Evolutionary conservation across 2,329 filamentous ascomycete genomes (phyloP), one percentile per base, ranked within the genome.

Genomic region (Claviceps pusilla): DNA sequence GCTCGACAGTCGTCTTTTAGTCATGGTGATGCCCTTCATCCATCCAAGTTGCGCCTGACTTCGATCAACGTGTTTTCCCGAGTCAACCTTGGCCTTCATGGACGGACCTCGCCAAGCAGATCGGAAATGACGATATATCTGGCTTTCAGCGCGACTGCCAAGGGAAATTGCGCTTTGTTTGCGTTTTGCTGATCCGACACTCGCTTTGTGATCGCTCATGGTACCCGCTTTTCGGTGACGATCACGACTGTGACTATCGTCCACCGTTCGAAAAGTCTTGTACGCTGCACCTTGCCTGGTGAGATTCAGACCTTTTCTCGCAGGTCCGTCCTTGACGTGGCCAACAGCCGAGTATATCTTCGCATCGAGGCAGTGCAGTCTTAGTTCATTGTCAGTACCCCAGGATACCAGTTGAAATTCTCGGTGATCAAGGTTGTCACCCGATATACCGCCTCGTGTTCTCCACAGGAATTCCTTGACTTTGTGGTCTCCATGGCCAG

Each of bases 401-500:
- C 90, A 96, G 0, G 90, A 90, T 0, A 96, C 87, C 19, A 96
- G 75, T 66, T 96, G 90, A 59, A 95, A 96, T 52, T 96, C 90
- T 61, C 91, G 81, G 57, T 89, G 75, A 62, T 96, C 90, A 48
- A 85, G 70, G n/a, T 79, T 77, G 53, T 88, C 79, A 16, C 80
- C 77, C 19, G 78, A 77, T 24, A 84, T 75, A 16, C 70, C 70
- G 42, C 90, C 90, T 54, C 90, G 81, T 50, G 81, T 80, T 65
- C 90, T 79, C 90, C 90, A 96, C 11, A 96, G 71, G 57, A 96
- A 96, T 62, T 96, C 90, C 64, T 93, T 95, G 35, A 88, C 89
- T 64, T 90, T 83, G 60, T 81, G 74, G 50, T 75, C 76, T 24
- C 77, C 77, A 59, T 85, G 82, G 1, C 80, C 82, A 0, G 73